Evolutionary conservation across 2,329 filamentous ascomycete genomes (phyloP).

Genomic region (Microsporum canis): DNA sequence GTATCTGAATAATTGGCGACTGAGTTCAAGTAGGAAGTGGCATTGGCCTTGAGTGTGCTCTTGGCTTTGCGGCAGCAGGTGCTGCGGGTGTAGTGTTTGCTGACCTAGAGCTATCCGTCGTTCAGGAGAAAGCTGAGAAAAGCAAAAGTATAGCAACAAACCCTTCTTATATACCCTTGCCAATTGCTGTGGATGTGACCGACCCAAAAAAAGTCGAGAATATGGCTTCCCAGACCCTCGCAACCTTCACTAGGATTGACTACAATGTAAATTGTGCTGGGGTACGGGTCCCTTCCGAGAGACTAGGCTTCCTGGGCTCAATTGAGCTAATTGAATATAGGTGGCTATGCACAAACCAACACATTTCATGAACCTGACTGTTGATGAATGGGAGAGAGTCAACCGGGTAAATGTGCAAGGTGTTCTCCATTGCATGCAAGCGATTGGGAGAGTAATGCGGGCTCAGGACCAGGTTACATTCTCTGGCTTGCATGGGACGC

Average conservation of each 20-base stretch:
- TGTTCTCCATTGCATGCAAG: neutral
- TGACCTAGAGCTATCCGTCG: conserved; percentile 16
- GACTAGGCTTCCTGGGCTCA: no score
- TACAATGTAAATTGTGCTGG: conserved; percentile 20
- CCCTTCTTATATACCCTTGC: conserved; percentile 17
- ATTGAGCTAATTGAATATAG: neutral
- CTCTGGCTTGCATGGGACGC: conserved; percentile 22
- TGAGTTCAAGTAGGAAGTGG: conserved; percentile 17
- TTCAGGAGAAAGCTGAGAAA: conserved; percentile 16
- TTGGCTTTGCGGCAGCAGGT: conserved; percentile 15
- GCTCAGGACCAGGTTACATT: conserved; percentile 19
- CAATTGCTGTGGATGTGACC: conserved; percentile 20
- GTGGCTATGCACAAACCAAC: neutral
- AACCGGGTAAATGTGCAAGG: neutral
- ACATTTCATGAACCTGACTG: neutral
- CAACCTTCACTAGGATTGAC: conserved; percentile 19
- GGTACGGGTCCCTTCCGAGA: conserved; percentile 6
- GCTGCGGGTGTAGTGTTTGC: conserved; percentile 18
- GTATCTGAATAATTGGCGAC: neutral
- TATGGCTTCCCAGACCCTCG: conserved; percentile 17
- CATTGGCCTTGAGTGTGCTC: conserved; percentile 4
- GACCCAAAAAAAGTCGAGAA: conserved; percentile 15
- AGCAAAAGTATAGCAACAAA: conserved; percentile 19
- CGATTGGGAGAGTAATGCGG: conserved; percentile 11
- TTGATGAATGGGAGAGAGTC: neutral